Evolutionary conservation across 208 protist genomes (phyloP).

Genomic region (Trypanosoma avium): DNA sequence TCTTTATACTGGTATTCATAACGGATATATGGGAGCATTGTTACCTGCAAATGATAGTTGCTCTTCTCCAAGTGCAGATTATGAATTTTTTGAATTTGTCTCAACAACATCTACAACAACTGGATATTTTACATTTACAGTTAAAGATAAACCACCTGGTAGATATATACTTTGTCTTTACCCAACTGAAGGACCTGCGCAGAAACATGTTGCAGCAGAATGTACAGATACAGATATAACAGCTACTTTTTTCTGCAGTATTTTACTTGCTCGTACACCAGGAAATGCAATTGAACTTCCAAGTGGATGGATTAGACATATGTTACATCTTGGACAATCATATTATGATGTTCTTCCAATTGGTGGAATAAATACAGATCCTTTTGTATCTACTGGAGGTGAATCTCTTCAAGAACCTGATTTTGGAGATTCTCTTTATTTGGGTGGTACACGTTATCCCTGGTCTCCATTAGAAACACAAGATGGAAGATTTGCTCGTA

Average conservation of each 20-base stretch:
- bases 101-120: not conserved
- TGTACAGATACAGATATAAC: not conserved
- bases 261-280: conserved; percentile 1
- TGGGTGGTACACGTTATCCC: conserved; percentile 1
- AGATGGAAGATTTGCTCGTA: conserved; percentile 14
- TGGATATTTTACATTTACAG: conserved; percentile 9
- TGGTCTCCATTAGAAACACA: conserved; percentile 4
- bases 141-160: conserved; percentile 5
- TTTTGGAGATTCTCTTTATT: conserved; percentile 6
- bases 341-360: conserved; percentile 8
- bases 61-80: not conserved
- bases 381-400: conserved; percentile 9
- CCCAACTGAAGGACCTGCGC: not conserved
- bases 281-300: conserved; percentile 14
- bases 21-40: conserved; percentile 5
- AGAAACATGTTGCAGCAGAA: conserved; percentile 8
- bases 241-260: conserved; percentile 7
- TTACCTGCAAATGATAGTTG: not conserved
- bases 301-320: conserved; percentile 5
- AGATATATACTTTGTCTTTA: not conserved
- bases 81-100: not conserved
- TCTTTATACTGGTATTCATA: conserved; percentile 6
- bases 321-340: conserved; percentile 11
- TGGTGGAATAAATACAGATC: not conserved
- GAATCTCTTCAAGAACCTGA: conserved; percentile 10